phyloP scores from a whole-genome alignment of 805 yeast species.

The Kazachstania kunashirensis region DNA sequence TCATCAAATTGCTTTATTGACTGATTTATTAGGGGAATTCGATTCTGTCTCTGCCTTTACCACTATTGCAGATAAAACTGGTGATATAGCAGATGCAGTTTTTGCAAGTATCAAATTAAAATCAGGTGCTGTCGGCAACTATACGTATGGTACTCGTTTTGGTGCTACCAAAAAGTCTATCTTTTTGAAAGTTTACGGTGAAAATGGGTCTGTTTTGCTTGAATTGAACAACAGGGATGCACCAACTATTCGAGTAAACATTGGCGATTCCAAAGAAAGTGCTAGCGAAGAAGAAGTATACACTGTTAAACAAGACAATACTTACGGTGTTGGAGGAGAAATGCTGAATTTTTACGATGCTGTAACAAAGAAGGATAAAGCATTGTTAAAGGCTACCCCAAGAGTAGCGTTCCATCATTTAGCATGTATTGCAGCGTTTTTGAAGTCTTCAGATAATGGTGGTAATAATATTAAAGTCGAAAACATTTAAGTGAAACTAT shows the following conservation, averaged over 20 bases:
- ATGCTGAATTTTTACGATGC: slow-evolving; percentile 48
- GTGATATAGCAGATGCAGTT: slow-evolving; percentile 74
- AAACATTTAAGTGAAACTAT: slow-evolving; percentile 5
- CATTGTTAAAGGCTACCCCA: slow-evolving; percentile 49
- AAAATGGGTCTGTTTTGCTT: slow-evolving; percentile 59
- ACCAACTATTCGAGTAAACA: slow-evolving; percentile 29
- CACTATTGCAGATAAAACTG: slow-evolving; percentile 60
- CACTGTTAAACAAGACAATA: slow-evolving; percentile 31
- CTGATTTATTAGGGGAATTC: slow-evolving; percentile 72
- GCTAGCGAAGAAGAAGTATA: slow-evolving; percentile 23
- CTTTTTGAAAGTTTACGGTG: slow-evolving; percentile 62
- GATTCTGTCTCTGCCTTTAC: slow-evolving; percentile 64
- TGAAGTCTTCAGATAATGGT: slow-evolving; percentile 50
- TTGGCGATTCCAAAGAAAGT: slow-evolving; percentile 19
- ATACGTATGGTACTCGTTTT: slow-evolving; percentile 74
- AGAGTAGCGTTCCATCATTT: slow-evolving; percentile 81
- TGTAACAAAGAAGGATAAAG: slow-evolving; percentile 49
- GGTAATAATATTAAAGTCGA: slow-evolving; percentile 43
- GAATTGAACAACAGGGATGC: slow-evolving; percentile 41
- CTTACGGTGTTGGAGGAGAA: slow-evolving; percentile 49
- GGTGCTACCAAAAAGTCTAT: slow-evolving; percentile 68
- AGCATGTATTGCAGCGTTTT: slow-evolving; percentile 77
- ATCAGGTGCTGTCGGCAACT: slow-evolving; percentile 62
- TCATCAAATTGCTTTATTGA: slow-evolving; percentile 79
- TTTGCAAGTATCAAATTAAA: slow-evolving; percentile 55